Base-by-base conservation (phyloP, 495 filamentous ascomycete genomes). In the Jackrogersella minutella region DNA sequence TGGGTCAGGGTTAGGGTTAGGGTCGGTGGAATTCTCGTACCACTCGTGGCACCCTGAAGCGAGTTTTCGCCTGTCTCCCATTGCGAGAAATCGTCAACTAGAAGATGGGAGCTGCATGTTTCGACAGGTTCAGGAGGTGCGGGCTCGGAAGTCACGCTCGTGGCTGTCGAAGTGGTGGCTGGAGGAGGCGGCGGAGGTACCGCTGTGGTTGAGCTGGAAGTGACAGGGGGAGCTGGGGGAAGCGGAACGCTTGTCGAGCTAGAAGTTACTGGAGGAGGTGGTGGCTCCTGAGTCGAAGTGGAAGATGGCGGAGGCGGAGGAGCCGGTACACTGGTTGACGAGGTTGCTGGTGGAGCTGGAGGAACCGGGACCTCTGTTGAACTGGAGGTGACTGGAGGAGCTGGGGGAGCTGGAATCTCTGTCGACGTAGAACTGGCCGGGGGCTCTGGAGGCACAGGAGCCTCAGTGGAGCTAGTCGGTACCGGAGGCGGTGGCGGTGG, bases 61-160 rank as follows among this genome's bases (percentile, higher is more conserved):
- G 74, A 78, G 63, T 87, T 88, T 39, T 72, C 71, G 61, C 85
- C 81, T 26, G 46, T 73, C 5, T 78, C 75, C 77, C 80, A 88
- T 33, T 79, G 78, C 11, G 81, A 70, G 70, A 85, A 88, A 73
- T 88, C 76, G 68, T 88, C 86, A 60, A 88, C 75, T n/a, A 85
- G 36, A 7, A 87, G 72, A 61, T 84, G 79, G 22, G 78, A 58
- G 41, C 73, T 78, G 73, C 85, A 87, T 21, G 78, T 78, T n/a
- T 74, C 75, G 49, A 52, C 43, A 1, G 56, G 58, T 7, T 16
- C 40, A 4, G 40, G 26, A 5, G 43, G 43, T 28, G 43, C 43
- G 6, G 43, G 43, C 8, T 21, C 21, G 3, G 43, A 30, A 14
- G 43, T 14, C 21, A 8, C 28, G 0, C 40, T 40, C 30, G 41